These are phyloP conservation scores for Scytalidium sp. DNA, from an alignment of 2,329 filamentous ascomycete species.

Conservation along the genomic window DNA sequence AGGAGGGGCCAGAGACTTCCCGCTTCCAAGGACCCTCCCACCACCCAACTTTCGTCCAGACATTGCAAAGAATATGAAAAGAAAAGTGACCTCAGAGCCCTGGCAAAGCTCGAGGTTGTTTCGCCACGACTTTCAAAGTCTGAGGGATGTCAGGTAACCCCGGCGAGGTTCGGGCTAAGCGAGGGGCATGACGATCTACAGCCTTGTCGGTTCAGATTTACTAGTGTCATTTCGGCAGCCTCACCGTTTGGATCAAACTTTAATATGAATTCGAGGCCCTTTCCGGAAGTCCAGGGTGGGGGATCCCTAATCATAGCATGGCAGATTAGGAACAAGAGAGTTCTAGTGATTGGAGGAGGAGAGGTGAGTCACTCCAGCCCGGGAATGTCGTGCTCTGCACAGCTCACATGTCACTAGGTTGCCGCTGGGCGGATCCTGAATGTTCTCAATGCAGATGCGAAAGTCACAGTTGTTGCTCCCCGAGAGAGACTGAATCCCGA, in stretches of 20 bases:
- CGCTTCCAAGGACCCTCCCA: constrained; percentile 85
- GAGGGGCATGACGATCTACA: constrained; percentile 1
- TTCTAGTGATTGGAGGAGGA: constrained; percentile 92
- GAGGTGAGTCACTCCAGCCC: constrained; percentile 61
- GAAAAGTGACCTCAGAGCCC: constrained; percentile 15
- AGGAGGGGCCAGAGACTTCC: constrained; percentile 73
- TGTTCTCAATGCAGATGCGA: constrained; percentile 90
- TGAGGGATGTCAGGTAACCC: not conserved
- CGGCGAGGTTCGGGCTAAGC: constrained; percentile 4
- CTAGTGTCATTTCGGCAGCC: constrained; percentile 3
- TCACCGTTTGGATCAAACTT: constrained; percentile 8
- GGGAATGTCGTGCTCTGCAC: not conserved
- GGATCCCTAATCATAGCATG: constrained; percentile 93
- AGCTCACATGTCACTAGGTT: constrained; percentile 59
- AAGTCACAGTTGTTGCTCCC: constrained; percentile 82
- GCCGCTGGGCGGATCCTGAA: constrained; percentile 92
- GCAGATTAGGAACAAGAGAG: constrained; percentile 86
- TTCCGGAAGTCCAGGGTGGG: constrained; percentile 81
- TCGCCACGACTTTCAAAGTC: not conserved
- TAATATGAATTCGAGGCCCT: constrained; percentile 38
- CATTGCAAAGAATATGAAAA: constrained; percentile 48
- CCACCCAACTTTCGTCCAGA: constrained; percentile 85
- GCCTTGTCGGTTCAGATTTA: not conserved
- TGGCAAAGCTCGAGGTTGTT: constrained; percentile 20
- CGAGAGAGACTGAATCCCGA: constrained; percentile 79